Percentiles rank a stretch among this genome's conserved stretches.
These are phyloP conservation scores for Curvularia verruculosa DNA, from an alignment of 2,329 filamentous ascomycete species.

Conservation along the genomic window DNA sequence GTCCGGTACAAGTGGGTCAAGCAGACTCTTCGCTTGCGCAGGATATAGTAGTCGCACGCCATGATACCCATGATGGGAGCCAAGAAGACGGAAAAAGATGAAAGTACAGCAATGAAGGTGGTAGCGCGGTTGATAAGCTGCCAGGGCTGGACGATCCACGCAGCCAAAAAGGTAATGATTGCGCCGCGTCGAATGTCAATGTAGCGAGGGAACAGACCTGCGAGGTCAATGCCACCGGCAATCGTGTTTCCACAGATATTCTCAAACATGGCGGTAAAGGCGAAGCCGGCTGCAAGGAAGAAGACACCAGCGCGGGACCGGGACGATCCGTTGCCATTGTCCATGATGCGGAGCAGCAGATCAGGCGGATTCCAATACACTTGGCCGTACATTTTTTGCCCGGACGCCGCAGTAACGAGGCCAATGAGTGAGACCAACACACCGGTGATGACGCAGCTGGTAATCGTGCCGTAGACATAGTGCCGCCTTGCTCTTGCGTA, in stretches of 20 bases:
- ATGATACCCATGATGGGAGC: slow-evolving; percentile 51
- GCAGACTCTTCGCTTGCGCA: slow-evolving; percentile 44
- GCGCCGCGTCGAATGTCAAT: slow-evolving; percentile 46
- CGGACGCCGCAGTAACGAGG: slow-evolving; percentile 51
- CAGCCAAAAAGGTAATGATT: slow-evolving; percentile 45
- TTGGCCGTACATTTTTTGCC: slow-evolving; percentile 47
- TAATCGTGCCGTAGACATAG: slow-evolving; percentile 51
- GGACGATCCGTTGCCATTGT: slow-evolving; percentile 50
- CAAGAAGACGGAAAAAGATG: slow-evolving; percentile 53
- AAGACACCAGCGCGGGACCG: slow-evolving; percentile 46
- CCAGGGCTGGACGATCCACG: slow-evolving; percentile 48
- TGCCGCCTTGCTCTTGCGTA: slow-evolving; percentile 47
- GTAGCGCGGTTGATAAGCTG: slow-evolving; percentile 47
- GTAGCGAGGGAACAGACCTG: slow-evolving; percentile 43
- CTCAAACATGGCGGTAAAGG: slow-evolving; percentile 50
- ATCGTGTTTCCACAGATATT: slow-evolving; percentile 48
- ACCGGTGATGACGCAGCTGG: slow-evolving; percentile 51
- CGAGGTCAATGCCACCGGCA: slow-evolving; percentile 47
- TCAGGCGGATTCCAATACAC: slow-evolving; percentile 54
- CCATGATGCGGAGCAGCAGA: slow-evolving; percentile 55
- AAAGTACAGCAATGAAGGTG: slow-evolving; percentile 48
- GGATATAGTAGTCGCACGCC: slow-evolving; percentile 48
- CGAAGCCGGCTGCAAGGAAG: slow-evolving; percentile 46
- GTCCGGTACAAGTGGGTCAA: slow-evolving; percentile 49
- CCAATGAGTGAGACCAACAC: slow-evolving; percentile 53